Conservation (phyloP, 805 yeast genomes). For the Suhomyces vadensis region DNA sequence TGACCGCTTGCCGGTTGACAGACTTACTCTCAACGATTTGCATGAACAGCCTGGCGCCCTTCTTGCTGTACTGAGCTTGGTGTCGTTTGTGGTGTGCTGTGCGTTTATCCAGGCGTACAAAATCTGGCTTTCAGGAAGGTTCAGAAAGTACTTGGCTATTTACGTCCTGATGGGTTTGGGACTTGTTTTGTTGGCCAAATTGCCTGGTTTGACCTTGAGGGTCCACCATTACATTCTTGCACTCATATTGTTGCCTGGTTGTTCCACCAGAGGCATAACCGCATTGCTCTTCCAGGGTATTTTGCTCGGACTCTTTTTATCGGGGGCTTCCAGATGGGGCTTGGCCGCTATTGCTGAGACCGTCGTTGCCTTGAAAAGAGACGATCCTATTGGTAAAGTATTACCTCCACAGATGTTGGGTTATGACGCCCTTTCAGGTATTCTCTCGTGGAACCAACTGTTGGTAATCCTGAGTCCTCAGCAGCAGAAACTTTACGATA, state of each 20-base stretch:
- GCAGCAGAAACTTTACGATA: constrained; percentile 21
- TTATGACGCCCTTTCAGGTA: constrained; percentile 28
- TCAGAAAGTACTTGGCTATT: constrained; percentile 55
- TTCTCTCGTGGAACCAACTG: constrained; percentile 39
- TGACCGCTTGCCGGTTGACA: constrained; percentile 84
- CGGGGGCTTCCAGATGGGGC: constrained; percentile 93
- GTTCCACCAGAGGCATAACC: constrained; percentile 68
- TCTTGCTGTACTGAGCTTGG: constrained; percentile 56
- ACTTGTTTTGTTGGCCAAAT: constrained; percentile 43
- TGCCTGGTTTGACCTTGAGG: constrained; percentile 73
- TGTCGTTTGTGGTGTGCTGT: constrained; percentile 47
- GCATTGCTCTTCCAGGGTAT: constrained; percentile 83
- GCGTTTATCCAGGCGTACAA: constrained; percentile 72
- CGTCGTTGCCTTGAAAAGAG: constrained; percentile 60
- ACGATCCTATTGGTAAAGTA: constrained; percentile 63
- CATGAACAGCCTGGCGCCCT: constrained; percentile 76
- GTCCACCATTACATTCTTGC: constrained; percentile 82
- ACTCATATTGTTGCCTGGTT: constrained; percentile 76
- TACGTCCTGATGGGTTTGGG: constrained; percentile 50
- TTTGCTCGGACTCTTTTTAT: constrained; percentile 72
- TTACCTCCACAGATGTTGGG: constrained; percentile 52
- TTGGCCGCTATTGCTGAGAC: constrained; percentile 88
- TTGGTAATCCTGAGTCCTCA: constrained; percentile 8
- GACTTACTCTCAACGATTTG: constrained; percentile 72
- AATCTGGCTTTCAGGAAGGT: constrained; percentile 76